A percentile compares a stretch with the other conserved stretches of the same genome.
Evolutionary conservation across 2,329 filamentous ascomycete species (phyloP).

Genomic region (Leptographium procerum): DNA sequence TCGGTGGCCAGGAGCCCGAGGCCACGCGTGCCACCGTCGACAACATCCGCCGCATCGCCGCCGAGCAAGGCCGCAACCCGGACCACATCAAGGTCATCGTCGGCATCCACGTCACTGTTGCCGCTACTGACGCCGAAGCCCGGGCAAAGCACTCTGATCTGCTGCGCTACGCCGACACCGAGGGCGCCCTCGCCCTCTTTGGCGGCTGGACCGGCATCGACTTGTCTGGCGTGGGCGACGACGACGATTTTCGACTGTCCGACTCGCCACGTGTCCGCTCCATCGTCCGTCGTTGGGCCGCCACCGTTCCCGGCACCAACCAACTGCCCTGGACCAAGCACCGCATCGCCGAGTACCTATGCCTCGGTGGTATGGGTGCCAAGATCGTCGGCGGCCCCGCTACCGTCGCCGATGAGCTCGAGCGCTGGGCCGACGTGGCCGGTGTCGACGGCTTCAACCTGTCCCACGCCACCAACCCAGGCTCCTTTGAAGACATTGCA

Average conservation of each 20-base stretch:
- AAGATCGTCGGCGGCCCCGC: conserved; percentile 48
- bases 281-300: conserved; percentile 3
- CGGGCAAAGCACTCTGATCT: conserved; percentile 8
- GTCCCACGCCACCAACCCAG: conserved; percentile 31
- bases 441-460: conserved; percentile 69
- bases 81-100: conserved; percentile 12
- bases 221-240: conserved; percentile 13
- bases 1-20: conserved; percentile 11
- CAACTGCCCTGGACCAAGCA: conserved; percentile 10
- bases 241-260: conserved; percentile 12
- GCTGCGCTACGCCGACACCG: conserved; percentile 9
- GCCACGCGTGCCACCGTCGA: conserved; percentile 1
- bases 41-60: conserved; percentile 8
- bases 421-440: conserved; percentile 55
- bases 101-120: conserved; percentile 11
- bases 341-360: conserved; percentile 12
- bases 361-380: conserved; percentile 12
- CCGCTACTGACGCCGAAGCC: conserved; percentile 12
- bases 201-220: conserved; percentile 17
- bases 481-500: conserved; percentile 54
- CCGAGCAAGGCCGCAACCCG: conserved; percentile 10
- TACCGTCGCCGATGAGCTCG: conserved; percentile 55
- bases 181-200: conserved; percentile 16
- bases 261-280: conserved; percentile 5
- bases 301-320: conserved; percentile 5